Evolutionary conservation across 176 grass and related monocot species (phyloP), one percentile per base, ranked within the genome.

Genomic region (barley (Hordeum vulgare)): DNA sequence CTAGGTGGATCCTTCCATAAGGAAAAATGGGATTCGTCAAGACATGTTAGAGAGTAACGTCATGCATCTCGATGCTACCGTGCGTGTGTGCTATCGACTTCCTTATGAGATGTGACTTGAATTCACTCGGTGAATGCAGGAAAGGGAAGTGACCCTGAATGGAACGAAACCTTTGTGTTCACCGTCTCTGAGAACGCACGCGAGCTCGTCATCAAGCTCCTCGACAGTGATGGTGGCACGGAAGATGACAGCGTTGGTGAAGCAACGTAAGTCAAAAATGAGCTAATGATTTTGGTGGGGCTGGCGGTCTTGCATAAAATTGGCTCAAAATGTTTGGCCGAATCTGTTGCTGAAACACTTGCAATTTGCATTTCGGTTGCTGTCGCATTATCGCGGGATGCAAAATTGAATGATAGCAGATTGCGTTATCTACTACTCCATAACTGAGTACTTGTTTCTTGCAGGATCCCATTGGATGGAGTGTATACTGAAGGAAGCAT

Each of bases 121-220:
- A 23, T 83, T 61, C 18, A 15, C 60, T 42, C 12, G 45, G 31
- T 82, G 56, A 84, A 92, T 89, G 67, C 86, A 99, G 96, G 87
- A 61, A 83, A 91, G 79, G 93, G 93, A 75, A 85, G 64, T 41
- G 89, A 92, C 7, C 93, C 93, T 34, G 82, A 96, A 76, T 99
- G 91, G 93, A 96, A 99, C 41, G 89, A 96, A 63, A 96, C 67
- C 45, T 99, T 94, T 51, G 78, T 96, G 42, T 96, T 96, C 80
- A 94, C 85, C 8, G 77, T 92, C 61, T 90, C 93, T 61, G 62
- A 87, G 21, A 68, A 33, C 49, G 80, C 87, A 24, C 3, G 47
- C 14, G 91, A 99, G 58, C 89, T 96, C 44, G 17, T 77, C 42
- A 87, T 99, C 85, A 96, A 92, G 84, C 83, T 99, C 11, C 61